A percentile compares a stretch with the other conserved stretches of the same genome.
phyloP scores from a whole-genome alignment of 441 rosid genomes.

The Arabidopsis lyrata region DNA sequence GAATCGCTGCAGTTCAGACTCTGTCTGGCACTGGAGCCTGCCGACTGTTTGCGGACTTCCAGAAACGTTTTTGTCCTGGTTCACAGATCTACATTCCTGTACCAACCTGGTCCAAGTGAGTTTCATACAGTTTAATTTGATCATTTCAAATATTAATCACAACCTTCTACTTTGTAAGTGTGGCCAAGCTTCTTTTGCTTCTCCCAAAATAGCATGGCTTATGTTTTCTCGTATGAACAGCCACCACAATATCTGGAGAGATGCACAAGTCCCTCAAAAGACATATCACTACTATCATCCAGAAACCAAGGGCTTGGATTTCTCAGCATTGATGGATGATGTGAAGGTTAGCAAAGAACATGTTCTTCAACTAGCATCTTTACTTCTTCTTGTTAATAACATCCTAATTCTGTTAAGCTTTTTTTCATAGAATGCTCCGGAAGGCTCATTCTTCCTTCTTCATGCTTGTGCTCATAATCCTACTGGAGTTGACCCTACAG shows the following conservation, averaged over 20 bases:
- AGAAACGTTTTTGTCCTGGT: slow-evolving; percentile 80
- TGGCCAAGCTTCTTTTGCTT: slow-evolving; percentile 5
- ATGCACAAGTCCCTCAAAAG: slow-evolving; percentile 84
- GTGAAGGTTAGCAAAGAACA: slow-evolving; percentile 63
- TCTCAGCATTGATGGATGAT: slow-evolving; percentile 86
- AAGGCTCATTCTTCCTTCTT: slow-evolving; percentile 91
- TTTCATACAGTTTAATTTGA: slow-evolving; percentile 23
- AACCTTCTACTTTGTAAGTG: not conserved
- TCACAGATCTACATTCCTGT: slow-evolving; percentile 93
- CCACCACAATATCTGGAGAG: slow-evolving; percentile 99
- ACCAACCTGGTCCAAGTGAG: slow-evolving; percentile 98
- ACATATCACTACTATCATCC: slow-evolving; percentile 91
- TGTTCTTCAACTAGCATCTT: not conserved
- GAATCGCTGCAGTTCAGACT: slow-evolving; percentile 89
- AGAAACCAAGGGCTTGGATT: slow-evolving; percentile 83
- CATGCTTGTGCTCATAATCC: slow-evolving; percentile 99
- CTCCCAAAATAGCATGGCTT: not conserved
- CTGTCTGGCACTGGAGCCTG: slow-evolving; percentile 98
- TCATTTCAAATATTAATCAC: not conserved
- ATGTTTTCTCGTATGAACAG: slow-evolving; percentile 52
- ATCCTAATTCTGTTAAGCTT: not conserved
- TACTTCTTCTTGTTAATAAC: slow-evolving; percentile 10
- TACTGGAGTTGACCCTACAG: slow-evolving; percentile 96
- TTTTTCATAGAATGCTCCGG: slow-evolving; percentile 77
- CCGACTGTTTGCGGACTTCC: slow-evolving; percentile 93